Conservation (phyloP, 306 rosid genomes). For the Begonia fuchsioides region DNA sequence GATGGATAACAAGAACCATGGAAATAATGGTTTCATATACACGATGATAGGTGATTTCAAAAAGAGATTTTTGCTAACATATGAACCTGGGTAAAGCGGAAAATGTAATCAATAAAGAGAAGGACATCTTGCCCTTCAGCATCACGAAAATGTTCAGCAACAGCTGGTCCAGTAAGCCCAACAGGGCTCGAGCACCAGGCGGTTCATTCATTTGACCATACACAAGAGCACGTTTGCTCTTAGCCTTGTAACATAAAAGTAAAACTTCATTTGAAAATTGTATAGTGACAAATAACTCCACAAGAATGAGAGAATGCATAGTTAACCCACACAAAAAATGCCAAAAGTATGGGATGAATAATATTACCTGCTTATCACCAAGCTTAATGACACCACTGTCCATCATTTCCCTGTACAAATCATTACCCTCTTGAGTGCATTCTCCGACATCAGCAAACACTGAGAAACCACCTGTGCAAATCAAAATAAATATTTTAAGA, state of each 20-base stretch:
- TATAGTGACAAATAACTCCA: background rate
- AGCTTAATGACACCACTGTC: slow-evolving; percentile 99
- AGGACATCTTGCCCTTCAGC: slow-evolving; percentile 99
- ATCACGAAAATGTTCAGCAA: slow-evolving; percentile 97
- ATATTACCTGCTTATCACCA: slow-evolving; percentile 81
- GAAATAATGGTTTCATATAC: background rate
- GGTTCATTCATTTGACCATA: slow-evolving; percentile 99
- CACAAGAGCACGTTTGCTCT: slow-evolving; percentile 95
- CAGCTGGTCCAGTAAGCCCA: slow-evolving; percentile 92
- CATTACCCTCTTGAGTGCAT: slow-evolving; percentile 94
- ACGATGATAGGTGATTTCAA: background rate
- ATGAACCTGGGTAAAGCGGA: slow-evolving; percentile 92
- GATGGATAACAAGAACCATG: background rate
- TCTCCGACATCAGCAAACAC: slow-evolving; percentile 99
- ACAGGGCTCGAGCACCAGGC: slow-evolving; percentile 99
- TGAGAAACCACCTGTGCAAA: slow-evolving; percentile 85
- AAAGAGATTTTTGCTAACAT: background rate
- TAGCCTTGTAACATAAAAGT: slow-evolving; percentile 36
- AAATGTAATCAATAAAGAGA: slow-evolving; percentile 91
- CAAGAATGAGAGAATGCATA: background rate
- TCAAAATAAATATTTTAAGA: slow-evolving; percentile 4
- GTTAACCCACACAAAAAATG: background rate
- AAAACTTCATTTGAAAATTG: background rate
- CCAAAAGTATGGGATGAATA: background rate
- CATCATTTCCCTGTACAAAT: slow-evolving; percentile 95